Base-by-base conservation (phyloP, 139 green algal genomes). In the Monoraphidium neglectum region DNA sequence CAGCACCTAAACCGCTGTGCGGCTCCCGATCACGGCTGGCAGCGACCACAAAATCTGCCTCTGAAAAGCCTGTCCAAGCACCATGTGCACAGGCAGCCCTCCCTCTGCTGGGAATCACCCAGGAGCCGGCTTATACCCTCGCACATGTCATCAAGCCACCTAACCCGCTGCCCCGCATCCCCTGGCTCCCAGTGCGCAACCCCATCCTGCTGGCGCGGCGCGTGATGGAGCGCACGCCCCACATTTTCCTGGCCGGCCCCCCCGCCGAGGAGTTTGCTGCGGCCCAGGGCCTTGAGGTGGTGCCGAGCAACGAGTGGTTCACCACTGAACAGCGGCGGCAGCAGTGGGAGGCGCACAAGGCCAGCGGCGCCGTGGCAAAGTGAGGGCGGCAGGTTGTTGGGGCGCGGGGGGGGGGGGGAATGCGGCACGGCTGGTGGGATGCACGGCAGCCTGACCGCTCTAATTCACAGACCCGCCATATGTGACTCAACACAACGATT, bases 171-270 rank as follows among this genome's bases (percentile, higher is more conserved):
- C 57, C 5, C 8, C 43, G 8, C 43, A 8, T 51, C 12, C 43
- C 43, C 43, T 12, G 12, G 8, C 43, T 8, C 43, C 8, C 43
- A 51, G 61, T 82, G 6, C 35, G 47, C 36, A 81, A 85, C 74
- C 80, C 80, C 10, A 63, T 84, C 36, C 40, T 47, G 37, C 40
- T 81, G 47, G 79, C 79, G 4, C 65, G 65, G 5, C 12, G 3
- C 16, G 57, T 86, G 24, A 86, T 86, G 80, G 63, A 86, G 21
- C 26, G 16, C 36, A 82, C 80, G 2, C 80, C 80, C 16, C 80
- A 86, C 59, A 79, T 79, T 33, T 74, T 82, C 8, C 65, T 86
- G 26, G 72, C 66, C n/a, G 79, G 79, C 6, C 43, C 61, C 5
- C 66, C 47, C 13, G 79, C 72, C 0, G 79, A 84, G 67, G 13